Conservation (phyloP, 768 basidiomycete genomes). For the Floccularia luteovirens region DNA sequence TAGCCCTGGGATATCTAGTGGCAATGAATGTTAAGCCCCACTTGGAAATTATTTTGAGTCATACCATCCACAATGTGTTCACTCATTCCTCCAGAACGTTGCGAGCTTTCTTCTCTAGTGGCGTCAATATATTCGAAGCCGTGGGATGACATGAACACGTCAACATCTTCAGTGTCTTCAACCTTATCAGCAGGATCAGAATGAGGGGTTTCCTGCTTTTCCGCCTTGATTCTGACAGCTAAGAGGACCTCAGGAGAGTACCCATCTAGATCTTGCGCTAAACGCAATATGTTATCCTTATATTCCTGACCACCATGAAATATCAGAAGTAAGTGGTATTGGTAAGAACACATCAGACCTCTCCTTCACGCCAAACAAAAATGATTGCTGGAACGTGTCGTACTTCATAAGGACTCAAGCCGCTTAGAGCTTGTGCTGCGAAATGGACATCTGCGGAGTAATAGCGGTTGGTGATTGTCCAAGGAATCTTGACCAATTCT, state of each 20-base stretch:
- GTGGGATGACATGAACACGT: slow-evolving; percentile 57
- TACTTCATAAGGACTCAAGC: slow-evolving; percentile 31
- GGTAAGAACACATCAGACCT: slow-evolving; percentile 36
- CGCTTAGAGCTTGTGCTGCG: slow-evolving; percentile 37
- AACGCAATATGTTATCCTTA: slow-evolving; percentile 41
- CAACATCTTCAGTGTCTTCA: slow-evolving; percentile 46
- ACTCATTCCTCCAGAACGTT: too few relatives aligned
- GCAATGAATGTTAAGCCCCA: slow-evolving; percentile 2
- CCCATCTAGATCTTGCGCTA: slow-evolving; percentile 38
- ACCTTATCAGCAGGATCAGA: slow-evolving; percentile 10
- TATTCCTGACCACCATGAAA: slow-evolving; percentile 37
- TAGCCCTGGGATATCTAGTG: slow-evolving; percentile 41
- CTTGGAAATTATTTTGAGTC: too few relatives aligned
- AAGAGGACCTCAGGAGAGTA: slow-evolving; percentile 67
- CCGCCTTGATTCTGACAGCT: slow-evolving; percentile 46
- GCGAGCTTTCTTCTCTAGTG: slow-evolving; percentile 14
- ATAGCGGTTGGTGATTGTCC: slow-evolving; percentile 77
- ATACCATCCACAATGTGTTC: too few relatives aligned
- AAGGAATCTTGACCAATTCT: slow-evolving; percentile 38
- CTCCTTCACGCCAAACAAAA: slow-evolving; percentile 61
- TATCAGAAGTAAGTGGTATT: background rate
- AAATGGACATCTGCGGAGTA: slow-evolving; percentile 76
- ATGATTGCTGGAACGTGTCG: slow-evolving; percentile 60
- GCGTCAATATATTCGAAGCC: slow-evolving; percentile 78
- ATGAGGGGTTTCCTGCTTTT: slow-evolving; percentile 1